Evolutionary conservation across 768 basidiomycete genomes (phyloP), one percentile per base, ranked within the genome.

Genomic region (Suillus lakei): DNA sequence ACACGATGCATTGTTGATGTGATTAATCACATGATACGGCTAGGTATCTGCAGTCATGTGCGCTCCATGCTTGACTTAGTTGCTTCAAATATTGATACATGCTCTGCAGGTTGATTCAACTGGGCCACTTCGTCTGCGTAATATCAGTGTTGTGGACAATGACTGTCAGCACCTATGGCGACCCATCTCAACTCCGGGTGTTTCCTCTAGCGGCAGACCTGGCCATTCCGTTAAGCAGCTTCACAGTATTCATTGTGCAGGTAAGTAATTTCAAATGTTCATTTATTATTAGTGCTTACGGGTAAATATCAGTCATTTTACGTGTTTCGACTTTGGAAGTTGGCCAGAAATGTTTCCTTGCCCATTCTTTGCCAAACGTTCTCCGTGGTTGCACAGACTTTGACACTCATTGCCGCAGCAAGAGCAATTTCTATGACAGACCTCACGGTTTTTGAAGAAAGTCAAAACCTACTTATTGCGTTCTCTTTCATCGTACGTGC

Each of bases 21-120:
- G 9, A 62, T 51, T 10, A 1, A 7, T 53, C n/a, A 21, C 62
- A 43, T 28, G 23, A 43, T 7, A 7, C 12, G 41, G 23, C 15
- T 44, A 64, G 55, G 55, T 64, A 30, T n/a, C 63, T 18, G 55
- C n/a, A 32, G 62, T 55, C 23, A 36, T 63, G 63, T 64, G 2
- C 5, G 38, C n/a, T 23, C 21, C 21, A 21, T 32, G 36, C 15
- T 21, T 63, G 16, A 12, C 16, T 51, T 51, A 18, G 34, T 21
- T 53, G 18, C 34, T 39, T 30, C 2, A 21, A 32, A 36, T 51
- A n/a, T 12, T 36, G 53, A 51, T 10, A 34, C 34, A 9, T 1
- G 15, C 21, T 34, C 36, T 63, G 21, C 15, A 63, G 62, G 2
- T 30, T 28, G 36, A 23, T 63, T 51, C 48, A 63, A 18, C 36